Evolutionary conservation across 495 filamentous ascomycete genomes (phyloP), one percentile per base, ranked within the genome.

Genomic region (Parathielavia appendiculata): DNA sequence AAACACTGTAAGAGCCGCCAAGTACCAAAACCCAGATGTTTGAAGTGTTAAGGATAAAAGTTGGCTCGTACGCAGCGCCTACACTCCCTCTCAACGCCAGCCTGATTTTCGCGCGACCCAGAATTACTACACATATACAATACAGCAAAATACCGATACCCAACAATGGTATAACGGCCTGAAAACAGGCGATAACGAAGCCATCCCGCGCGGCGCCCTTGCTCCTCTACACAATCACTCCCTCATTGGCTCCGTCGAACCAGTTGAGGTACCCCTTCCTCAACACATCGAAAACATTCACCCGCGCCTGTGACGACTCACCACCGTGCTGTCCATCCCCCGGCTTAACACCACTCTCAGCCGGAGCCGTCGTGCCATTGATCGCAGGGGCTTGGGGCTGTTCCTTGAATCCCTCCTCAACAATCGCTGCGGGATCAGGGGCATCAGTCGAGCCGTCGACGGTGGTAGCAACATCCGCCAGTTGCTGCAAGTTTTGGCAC

Each of bases 381-480:
- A 4, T 32, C 12, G 4, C 49, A 40, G 35, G 13, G 6, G 8
- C 50, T 34, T 13, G 22, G 20, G 39, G 4, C 32, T 32, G 44
- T n/a, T 45, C 34, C 22, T 30, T 39, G 6, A 19, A 7, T 4
- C 23, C 36, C 44, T 34, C 26, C 17, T 12, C 41, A 20, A 16
- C 41, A 23, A 17, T 16, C 12, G 30, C n/a, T n/a, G n/a, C n/a
- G n/a, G n/a, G n/a, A n/a, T n/a, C 47, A 44, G 38, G 12, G 8
- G 56, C 19, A 22, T 26, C 38, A 2, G 48, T 48, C n/a, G 49
- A 23, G 1, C 35, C 43, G 30, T 69, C 70, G 5, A 67, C 66
- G 7, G 75, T 75, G 10, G 76, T 75, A 4, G 85, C 85, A 16
- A 88, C 67, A 61, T 87, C 84, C 2, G 85, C 52, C 39, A 56